Evolutionary conservation across 441 rosid genomes (phyloP).

Genomic region (Adansonia gregorii): DNA sequence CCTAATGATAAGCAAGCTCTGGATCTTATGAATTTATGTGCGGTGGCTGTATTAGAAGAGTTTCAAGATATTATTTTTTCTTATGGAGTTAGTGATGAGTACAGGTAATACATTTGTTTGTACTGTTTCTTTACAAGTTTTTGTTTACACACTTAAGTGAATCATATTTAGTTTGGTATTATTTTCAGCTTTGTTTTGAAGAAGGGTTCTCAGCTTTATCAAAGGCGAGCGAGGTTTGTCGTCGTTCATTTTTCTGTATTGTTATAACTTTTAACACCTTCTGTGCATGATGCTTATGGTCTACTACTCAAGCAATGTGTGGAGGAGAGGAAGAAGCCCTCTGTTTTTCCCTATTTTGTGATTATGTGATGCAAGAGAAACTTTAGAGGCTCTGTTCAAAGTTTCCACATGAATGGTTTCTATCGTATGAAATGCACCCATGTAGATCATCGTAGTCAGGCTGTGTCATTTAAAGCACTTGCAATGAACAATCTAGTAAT

Average conservation of each 20-base stretch:
- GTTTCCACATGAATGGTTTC: not conserved
- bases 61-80: slow-evolving; percentile 69
- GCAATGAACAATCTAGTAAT: too few relatives aligned
- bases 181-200: slow-evolving; percentile 75
- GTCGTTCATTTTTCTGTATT: not conserved
- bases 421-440: not conserved
- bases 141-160: slow-evolving; percentile 26
- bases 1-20: slow-evolving; percentile 88
- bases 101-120: slow-evolving; percentile 54
- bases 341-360: not conserved
- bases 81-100: slow-evolving; percentile 94
- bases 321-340: not conserved
- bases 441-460: slow-evolving; percentile 15
- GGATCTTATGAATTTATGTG: slow-evolving; percentile 94
- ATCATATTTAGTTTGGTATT: slow-evolving; percentile 27
- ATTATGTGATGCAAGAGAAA: slow-evolving; percentile 3
- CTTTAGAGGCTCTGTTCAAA: not conserved
- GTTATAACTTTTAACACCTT: slow-evolving; percentile 8
- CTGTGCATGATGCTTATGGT: slow-evolving; percentile 10
- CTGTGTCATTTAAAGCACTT: not conserved
- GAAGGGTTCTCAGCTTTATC: slow-evolving; percentile 61
- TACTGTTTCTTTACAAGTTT: slow-evolving; percentile 21
- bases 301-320: not conserved
- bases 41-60: slow-evolving; percentile 71
- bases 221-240: slow-evolving; percentile 67